A percentile compares a stretch with the other conserved stretches of the same genome.
These are phyloP conservation scores for Pelargonium australe DNA, from an alignment of 441 rosid species.

Conservation along the genomic window DNA sequence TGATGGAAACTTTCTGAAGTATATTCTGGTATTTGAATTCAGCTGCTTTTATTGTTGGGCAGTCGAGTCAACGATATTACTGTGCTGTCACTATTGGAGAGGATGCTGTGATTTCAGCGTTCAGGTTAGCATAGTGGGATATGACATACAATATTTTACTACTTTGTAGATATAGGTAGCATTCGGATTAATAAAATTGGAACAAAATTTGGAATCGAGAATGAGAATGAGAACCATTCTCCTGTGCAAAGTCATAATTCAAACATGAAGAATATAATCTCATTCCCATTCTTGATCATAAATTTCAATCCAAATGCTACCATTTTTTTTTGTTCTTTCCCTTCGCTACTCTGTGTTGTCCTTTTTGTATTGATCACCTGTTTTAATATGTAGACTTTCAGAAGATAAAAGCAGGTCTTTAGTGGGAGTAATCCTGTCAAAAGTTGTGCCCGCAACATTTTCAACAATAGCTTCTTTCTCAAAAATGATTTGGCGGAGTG, in stretches of 20 bases:
- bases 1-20: conserved; percentile 31
- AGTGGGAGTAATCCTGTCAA: conserved; percentile 85
- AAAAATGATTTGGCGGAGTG: conserved; percentile 87
- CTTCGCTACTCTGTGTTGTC: too few relatives aligned
- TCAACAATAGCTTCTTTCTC: conserved; percentile 84
- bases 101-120: conserved; percentile 90
- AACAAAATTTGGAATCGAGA: too few relatives aligned
- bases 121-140: conserved; percentile 46
- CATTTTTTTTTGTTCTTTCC: too few relatives aligned
- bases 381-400: conserved; percentile 49
- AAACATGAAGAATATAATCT: too few relatives aligned
- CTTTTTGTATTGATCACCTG: conserved; percentile 16
- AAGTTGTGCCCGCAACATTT: conserved; percentile 84
- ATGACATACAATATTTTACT: too few relatives aligned
- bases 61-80: conserved; percentile 93
- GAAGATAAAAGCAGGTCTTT: conserved; percentile 81
- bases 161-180: neutral
- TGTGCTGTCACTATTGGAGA: conserved; percentile 88
- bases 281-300: too few relatives aligned
- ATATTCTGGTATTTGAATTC: conserved; percentile 58
- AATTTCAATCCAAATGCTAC: too few relatives aligned
- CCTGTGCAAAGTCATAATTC: too few relatives aligned
- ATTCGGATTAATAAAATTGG: too few relatives aligned
- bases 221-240: too few relatives aligned
- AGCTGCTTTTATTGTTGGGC: conserved; percentile 92